Evolutionary conservation across 192 early-diverging fungal genomes (phyloP).

Genomic region (Umbelopsis sp.): DNA sequence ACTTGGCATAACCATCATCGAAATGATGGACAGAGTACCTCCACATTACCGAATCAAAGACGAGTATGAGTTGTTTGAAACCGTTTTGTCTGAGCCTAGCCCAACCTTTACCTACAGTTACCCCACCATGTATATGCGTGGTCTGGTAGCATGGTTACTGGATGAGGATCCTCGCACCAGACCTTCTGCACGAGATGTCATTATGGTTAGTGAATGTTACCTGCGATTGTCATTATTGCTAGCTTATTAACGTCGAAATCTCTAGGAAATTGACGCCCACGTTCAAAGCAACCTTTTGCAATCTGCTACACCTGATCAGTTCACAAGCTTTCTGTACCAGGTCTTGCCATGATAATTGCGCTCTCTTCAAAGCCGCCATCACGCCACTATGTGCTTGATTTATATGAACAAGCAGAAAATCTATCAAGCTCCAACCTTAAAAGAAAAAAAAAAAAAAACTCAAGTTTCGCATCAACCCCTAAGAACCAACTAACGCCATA

Average conservation of each 20-base stretch:
- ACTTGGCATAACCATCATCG: conserved; percentile 49
- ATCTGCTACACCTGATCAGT: conserved; percentile 24
- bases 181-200: conserved; percentile 38
- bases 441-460: conserved; percentile 2
- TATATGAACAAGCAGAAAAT: neutral
- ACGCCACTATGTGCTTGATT: neutral
- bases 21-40: conserved; percentile 51
- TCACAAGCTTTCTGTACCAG: conserved; percentile 33
- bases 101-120: conserved; percentile 41
- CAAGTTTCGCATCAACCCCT: neutral
- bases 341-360: conserved; percentile 22
- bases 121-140: conserved; percentile 41
- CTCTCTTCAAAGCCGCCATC: too few relatives aligned
- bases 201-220: conserved; percentile 26
- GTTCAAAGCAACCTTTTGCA: conserved; percentile 33
- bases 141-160: conserved; percentile 40
- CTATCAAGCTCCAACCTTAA: neutral
- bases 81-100: conserved; percentile 34
- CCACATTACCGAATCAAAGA: conserved; percentile 44
- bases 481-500: neutral
- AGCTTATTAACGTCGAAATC: neutral
- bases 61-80: conserved; percentile 35
- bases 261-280: conserved; percentile 40
- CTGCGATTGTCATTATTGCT: neutral
- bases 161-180: conserved; percentile 34